Evolutionary conservation across 2,329 filamentous ascomycete species (phyloP), one percentile per base, ranked within the genome.

Genomic region (Hortaea sp.): DNA sequence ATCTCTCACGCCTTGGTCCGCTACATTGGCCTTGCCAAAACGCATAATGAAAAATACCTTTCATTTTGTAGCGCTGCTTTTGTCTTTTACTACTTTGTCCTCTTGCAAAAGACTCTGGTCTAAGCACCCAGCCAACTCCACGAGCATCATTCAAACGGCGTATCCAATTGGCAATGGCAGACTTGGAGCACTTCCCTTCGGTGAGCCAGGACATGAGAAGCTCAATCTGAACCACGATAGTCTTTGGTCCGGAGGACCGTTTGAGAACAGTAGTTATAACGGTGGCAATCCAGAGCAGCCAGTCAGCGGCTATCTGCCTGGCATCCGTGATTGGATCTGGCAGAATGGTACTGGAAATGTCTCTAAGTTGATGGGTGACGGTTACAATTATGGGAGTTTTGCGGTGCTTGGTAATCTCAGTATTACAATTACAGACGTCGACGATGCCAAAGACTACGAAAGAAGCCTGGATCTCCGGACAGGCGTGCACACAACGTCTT

Each of bases 141-240:
- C 42, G 32, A 41, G 37, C 30, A 48, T 45, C 38, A 45, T 50
- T 28, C 48, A 44, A n/a, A 45, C 45, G n/a, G 46, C 48, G 4
- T 75, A 72, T 52, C 68, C 69, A 0, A 51, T 75, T n/a, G 73
- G 73, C 9, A 76, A 75, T 59, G 72, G 71, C 1, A 67, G 64
- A 40, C 57, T 75, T 3, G 35, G 37, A 63, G 69, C 65, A 2
- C 66, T 75, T 29, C 64, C 69, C 0, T 70, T 70, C 45, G 72
- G 73, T 0, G 49, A 59, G 11, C 63, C 71, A 0, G 67, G 68
- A 2, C 50, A 58, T 1, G 72, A 75, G 42, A 67, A 63, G 27
- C 44, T 75, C 5, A 66, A 62, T 13, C 46, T 76, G 34, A 76
- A 76, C 42, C 52, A 73, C 12, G 73, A 77, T 47, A 70, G 64